phyloP scores from a whole-genome alignment of 177 flowering plant genomes.

The Vitis hybrid region DNA sequence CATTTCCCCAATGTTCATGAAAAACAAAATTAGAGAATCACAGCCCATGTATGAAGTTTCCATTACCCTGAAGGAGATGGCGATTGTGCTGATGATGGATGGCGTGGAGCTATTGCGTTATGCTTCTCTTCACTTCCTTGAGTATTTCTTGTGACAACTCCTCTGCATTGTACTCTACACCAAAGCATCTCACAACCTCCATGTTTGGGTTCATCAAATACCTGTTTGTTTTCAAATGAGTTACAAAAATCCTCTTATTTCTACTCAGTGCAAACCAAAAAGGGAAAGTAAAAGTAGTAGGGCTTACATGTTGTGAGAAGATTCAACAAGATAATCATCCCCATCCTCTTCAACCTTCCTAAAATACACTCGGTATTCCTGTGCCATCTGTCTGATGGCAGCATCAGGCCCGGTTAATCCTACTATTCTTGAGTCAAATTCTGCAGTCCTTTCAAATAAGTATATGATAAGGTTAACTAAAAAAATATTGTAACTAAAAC shows the following conservation, averaged over 20 bases:
- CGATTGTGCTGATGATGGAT: neutral
- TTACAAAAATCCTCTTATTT: neutral
- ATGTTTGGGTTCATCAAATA: slow-evolving; percentile 73
- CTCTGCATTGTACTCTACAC: slow-evolving; percentile 66
- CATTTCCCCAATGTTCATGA: neutral
- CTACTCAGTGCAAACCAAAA: neutral
- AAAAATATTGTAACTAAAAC: neutral
- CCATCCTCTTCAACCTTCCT: slow-evolving; percentile 83
- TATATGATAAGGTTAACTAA: neutral
- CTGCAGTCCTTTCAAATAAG: slow-evolving; percentile 39
- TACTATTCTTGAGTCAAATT: slow-evolving; percentile 74
- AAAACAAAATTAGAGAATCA: neutral
- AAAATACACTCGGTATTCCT: slow-evolving; percentile 79
- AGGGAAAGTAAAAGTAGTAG: neutral
- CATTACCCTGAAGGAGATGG: neutral
- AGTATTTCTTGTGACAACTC: slow-evolving; percentile 60
- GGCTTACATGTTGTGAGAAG: slow-evolving; percentile 85
- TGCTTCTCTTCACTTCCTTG: slow-evolving; percentile 41
- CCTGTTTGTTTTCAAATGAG: slow-evolving; percentile 37
- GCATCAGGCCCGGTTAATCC: slow-evolving; percentile 75
- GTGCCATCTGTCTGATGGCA: slow-evolving; percentile 75
- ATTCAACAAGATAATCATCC: slow-evolving; percentile 81
- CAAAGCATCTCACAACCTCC: slow-evolving; percentile 75
- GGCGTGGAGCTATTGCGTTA: slow-evolving; percentile 5
- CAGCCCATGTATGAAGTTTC: neutral